These are phyloP conservation scores for Magnolia officinalis DNA, from an alignment of 164 flowering plant species.

Conservation along the genomic window DNA sequence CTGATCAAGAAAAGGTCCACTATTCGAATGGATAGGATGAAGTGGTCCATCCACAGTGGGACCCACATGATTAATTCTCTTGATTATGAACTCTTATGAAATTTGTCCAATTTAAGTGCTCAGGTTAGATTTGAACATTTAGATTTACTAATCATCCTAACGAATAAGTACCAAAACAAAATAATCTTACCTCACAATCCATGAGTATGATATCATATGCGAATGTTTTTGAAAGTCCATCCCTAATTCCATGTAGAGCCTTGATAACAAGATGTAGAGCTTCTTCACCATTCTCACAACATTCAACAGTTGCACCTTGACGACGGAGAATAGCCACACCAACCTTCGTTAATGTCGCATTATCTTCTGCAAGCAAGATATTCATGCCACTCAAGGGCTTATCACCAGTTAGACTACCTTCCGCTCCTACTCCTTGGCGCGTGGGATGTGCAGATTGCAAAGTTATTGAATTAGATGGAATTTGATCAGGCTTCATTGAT, in stretches of 20 bases:
- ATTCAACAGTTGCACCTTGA: slow-evolving; percentile 44
- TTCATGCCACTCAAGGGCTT: slow-evolving; percentile 45
- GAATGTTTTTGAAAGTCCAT: slow-evolving; percentile 11
- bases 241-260: slow-evolving; percentile 18
- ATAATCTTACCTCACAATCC: slow-evolving; percentile 60
- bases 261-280: slow-evolving; percentile 27
- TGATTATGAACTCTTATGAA: too few relatives aligned
- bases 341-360: slow-evolving; percentile 15
- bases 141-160: too few relatives aligned
- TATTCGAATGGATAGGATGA: too few relatives aligned
- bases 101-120: too few relatives aligned
- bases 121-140: too few relatives aligned
- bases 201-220: slow-evolving; percentile 53
- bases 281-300: slow-evolving; percentile 50
- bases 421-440: background rate
- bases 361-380: slow-evolving; percentile 63
- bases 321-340: slow-evolving; percentile 13
- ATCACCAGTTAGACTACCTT: background rate
- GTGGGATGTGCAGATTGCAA: background rate
- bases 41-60: too few relatives aligned
- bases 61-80: too few relatives aligned
- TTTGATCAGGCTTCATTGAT: background rate
- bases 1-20: too few relatives aligned
- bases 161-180: background rate
- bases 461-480: background rate